Base-by-base conservation (phyloP, 2,329 filamentous ascomycete species). In the Calonectria montana region DNA sequence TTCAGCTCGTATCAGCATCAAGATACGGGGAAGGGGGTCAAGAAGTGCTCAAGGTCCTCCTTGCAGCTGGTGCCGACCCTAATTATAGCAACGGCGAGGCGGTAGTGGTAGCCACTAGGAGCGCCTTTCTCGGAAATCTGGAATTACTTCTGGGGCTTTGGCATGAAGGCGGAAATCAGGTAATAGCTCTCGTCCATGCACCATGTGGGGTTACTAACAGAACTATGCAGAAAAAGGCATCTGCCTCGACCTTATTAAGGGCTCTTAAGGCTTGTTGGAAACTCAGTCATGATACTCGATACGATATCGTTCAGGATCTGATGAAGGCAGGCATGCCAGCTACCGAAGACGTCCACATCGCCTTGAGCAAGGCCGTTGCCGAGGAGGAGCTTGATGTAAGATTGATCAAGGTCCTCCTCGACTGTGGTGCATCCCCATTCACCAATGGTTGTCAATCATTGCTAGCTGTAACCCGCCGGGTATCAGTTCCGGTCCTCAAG, bases 81-180 rank as follows among this genome's bases (percentile, higher is more conserved):
- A 88, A 91, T 75, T 87, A 87, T 77, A 87, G 87, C 23, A 83
- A 86, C 12, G 89, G 89, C 1, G 88, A 91, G 65, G 87, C 88
- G 5, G 84, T 91, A 4, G 87, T 89, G 74, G 87, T 88, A 13
- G 88, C 89, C 1, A 87, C 88, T 1, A 83, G 86, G 41, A 88
- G 87, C 70, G 88, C 87, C 0, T 88, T 87, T 70, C 80, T 89
- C 45, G 83, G 82, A 0, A 89, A 83, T 35, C 80, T 91, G 10
- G 85, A 88, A 77, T 78, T 90, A 65, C 83, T 91, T 62, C 80
- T 91, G 8, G 88, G 88, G 0, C 78, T 90, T 16, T 82, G 82
- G 70, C 82, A 84, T 13, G 79, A 84, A 16, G 82, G 82, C 2
- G 82, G 82, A 1, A 82, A 80, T 12, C 85, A 89, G 78, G 86